Evolutionary conservation across 192 early-diverging fungal species (phyloP).

Genomic region (Linnemannia schmuckeri): DNA sequence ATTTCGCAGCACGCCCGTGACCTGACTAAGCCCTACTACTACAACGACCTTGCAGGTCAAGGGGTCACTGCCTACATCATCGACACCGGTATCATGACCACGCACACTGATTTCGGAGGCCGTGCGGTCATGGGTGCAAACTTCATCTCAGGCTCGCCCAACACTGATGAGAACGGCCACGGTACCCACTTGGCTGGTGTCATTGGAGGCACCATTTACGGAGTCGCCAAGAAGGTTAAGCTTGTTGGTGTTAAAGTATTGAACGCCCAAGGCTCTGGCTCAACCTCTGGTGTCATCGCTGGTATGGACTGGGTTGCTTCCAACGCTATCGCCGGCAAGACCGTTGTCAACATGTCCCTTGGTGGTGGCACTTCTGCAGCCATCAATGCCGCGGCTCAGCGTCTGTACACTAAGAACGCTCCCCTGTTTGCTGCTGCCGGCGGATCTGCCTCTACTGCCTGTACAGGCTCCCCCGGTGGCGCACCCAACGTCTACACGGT

Average conservation of each 20-base stretch:
- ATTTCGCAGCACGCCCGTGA: constrained; percentile 70
- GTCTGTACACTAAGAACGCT: constrained; percentile 57
- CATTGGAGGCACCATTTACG: constrained; percentile 66
- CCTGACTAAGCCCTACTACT: constrained; percentile 47
- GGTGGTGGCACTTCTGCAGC: constrained; percentile 31
- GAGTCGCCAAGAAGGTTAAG: constrained; percentile 82
- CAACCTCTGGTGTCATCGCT: constrained; percentile 52
- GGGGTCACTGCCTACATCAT: constrained; percentile 65
- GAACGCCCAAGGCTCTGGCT: constrained; percentile 58
- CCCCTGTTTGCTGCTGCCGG: constrained; percentile 74
- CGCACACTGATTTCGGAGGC: constrained; percentile 63
- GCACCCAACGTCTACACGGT: constrained; percentile 61
- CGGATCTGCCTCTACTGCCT: constrained; percentile 68
- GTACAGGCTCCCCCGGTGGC: constrained; percentile 62
- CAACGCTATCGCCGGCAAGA: constrained; percentile 20
- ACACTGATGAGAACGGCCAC: constrained; percentile 66
- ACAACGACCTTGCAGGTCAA: constrained; percentile 37
- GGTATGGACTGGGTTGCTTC: constrained; percentile 50
- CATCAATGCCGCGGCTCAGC: constrained; percentile 36
- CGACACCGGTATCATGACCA: constrained; percentile 66
- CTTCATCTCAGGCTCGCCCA: constrained; percentile 45
- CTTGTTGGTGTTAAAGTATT: constrained; percentile 78
- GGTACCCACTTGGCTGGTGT: constrained; percentile 66
- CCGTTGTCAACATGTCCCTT: constrained; percentile 52
- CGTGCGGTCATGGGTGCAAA: constrained; percentile 63